Conservation (phyloP, 2,329 filamentous ascomycete genomes). For the Graphilbum sp. region DNA sequence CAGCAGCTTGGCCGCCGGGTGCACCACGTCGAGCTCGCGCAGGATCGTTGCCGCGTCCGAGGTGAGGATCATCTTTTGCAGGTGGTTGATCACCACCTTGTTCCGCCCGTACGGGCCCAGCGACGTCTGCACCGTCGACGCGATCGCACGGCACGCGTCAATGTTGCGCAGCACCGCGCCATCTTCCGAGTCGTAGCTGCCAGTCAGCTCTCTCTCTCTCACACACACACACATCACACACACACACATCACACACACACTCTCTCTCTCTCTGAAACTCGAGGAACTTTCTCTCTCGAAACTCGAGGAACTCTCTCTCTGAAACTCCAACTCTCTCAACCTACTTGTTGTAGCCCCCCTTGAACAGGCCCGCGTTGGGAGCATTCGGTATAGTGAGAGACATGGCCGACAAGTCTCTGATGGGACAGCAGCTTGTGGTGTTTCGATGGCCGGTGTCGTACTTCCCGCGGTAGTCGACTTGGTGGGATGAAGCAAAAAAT, state of each 20-base stretch:
- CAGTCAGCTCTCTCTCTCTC: conserved; percentile 3
- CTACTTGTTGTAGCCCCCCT: conserved; percentile 91
- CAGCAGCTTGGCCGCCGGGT: conserved; percentile 90
- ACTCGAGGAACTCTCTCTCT: background rate
- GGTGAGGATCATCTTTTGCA: conserved; percentile 98
- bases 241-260: too few species aligned
- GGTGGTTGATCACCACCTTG: conserved; percentile 99
- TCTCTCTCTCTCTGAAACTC: too few species aligned
- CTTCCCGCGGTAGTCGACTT: conserved; percentile 2
- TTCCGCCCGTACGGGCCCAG: conserved; percentile 95
- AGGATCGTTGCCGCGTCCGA: conserved; percentile 96
- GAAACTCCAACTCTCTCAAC: conserved; percentile 16
- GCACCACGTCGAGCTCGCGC: conserved; percentile 92
- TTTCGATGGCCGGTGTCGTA: background rate
- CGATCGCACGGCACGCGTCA: conserved; percentile 91
- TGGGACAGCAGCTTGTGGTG: too few species aligned
- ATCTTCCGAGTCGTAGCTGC: conserved; percentile 96
- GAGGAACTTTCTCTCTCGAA: too few species aligned
- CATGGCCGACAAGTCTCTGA: too few species aligned
- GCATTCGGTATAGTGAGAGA: conserved; percentile 92
- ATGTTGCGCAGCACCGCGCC: conserved; percentile 96
- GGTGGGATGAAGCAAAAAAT: conserved; percentile 6
- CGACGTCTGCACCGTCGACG: conserved; percentile 91
- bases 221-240: too few species aligned
- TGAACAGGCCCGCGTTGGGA: conserved; percentile 87